phyloP scores from a whole-genome alignment of 2,329 filamentous ascomycete genomes.

The Fusarium guadeloupense region DNA sequence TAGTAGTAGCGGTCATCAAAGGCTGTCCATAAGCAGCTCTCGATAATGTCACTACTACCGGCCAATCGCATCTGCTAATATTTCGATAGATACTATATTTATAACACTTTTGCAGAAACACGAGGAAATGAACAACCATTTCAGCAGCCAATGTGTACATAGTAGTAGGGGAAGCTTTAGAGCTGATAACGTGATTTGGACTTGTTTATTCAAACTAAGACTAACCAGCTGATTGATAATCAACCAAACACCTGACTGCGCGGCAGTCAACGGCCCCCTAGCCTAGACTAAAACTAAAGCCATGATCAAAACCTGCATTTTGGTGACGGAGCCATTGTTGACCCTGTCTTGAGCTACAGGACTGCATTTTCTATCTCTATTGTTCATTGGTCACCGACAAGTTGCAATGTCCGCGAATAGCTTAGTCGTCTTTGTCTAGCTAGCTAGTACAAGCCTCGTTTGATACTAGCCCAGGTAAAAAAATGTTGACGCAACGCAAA shows the following conservation, averaged over 20 bases:
- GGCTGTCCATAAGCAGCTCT: not conserved
- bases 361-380: not conserved
- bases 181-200: constrained; percentile 3
- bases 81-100: not conserved
- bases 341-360: not conserved
- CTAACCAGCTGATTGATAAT: constrained; percentile 4
- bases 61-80: constrained; percentile 15
- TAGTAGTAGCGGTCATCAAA: not conserved
- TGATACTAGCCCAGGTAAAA: not conserved
- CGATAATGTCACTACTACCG: not conserved
- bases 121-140: not conserved
- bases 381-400: constrained; percentile 4
- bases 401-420: constrained; percentile 3
- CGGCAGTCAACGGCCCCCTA: not conserved
- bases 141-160: too few species aligned
- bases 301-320: not conserved
- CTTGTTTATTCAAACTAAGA: too few species aligned
- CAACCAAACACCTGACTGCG: constrained; percentile 9
- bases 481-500: constrained; percentile 1
- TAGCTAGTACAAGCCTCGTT: constrained; percentile 1
- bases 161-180: not conserved
- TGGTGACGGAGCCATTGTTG: not conserved
- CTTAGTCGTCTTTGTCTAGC: not conserved
- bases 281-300: too few species aligned
- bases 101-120: too few species aligned